phyloP scores from a whole-genome alignment of 257 asterid genomes.

The Solanum tarapatanum region DNA sequence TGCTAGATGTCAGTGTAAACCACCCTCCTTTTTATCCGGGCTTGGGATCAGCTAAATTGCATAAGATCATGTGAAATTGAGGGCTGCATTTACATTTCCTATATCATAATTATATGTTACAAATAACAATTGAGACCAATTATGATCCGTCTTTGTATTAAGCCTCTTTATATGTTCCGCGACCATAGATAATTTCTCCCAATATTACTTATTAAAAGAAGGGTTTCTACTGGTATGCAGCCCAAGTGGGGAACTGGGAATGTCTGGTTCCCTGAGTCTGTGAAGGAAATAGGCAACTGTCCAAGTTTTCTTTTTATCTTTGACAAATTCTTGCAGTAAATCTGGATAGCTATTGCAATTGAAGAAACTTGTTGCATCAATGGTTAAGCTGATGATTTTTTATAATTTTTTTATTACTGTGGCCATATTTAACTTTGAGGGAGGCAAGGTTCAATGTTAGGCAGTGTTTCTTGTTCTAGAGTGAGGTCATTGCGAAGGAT shows the following conservation, averaged over 20 bases:
- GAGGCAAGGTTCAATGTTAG: background rate
- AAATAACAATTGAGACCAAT: background rate
- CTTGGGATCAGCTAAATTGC: background rate
- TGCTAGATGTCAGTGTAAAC: background rate
- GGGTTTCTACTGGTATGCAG: background rate
- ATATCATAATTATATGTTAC: background rate
- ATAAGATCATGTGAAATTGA: background rate
- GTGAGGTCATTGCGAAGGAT: background rate
- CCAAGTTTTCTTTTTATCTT: background rate
- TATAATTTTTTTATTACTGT: background rate
- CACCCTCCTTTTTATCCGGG: background rate
- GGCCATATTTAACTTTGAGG: background rate
- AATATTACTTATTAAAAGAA: background rate
- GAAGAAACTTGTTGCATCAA: background rate
- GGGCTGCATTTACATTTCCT: background rate
- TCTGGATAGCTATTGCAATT: background rate
- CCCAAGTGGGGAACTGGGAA: background rate
- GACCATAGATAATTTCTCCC: background rate
- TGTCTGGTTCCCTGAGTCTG: background rate
- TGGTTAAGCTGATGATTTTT: background rate
- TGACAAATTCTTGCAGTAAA: background rate
- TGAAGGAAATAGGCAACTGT: background rate
- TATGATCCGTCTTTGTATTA: background rate
- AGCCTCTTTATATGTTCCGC: background rate
- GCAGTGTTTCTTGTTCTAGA: background rate